Conservation (phyloP, 2,329 filamentous ascomycete species). For the Dactylellina cionopaga region DNA sequence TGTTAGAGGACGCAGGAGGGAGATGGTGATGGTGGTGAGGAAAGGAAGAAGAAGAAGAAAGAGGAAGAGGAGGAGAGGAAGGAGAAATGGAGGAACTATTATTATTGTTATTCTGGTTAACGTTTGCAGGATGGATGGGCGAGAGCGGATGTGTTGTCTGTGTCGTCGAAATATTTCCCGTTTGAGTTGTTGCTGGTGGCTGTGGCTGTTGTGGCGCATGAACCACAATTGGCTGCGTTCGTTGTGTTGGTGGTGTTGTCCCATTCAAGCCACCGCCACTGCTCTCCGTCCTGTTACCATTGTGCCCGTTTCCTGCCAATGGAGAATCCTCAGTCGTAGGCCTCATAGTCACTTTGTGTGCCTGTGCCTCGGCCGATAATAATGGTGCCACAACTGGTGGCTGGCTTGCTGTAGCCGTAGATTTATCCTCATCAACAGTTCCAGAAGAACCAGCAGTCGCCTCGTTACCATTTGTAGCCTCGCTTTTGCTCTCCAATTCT, state of each 20-base stretch:
- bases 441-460: background rate
- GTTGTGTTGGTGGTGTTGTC: background rate
- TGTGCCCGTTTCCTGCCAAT: background rate
- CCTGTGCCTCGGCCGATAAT: background rate
- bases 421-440: background rate
- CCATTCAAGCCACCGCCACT: background rate
- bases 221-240: background rate
- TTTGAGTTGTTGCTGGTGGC: background rate
- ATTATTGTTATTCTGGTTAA: background rate
- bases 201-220: background rate
- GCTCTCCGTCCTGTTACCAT: background rate
- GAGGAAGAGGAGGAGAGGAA: constrained; percentile 1
- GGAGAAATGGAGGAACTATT: background rate
- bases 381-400: background rate
- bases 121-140: constrained; percentile 12
- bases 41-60: background rate
- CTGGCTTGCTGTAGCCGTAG: background rate
- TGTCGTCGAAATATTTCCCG: constrained; percentile 8
- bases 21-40: constrained; percentile 17
- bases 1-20: constrained; percentile 25
- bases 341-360: background rate
- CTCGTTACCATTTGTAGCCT: constrained; percentile 12
- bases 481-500: constrained; percentile 51
- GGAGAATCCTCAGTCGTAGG: background rate
- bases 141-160: constrained; percentile 23